Conservation (phyloP, 2,329 filamentous ascomycete genomes). For the Penicillium rolfsii region DNA sequence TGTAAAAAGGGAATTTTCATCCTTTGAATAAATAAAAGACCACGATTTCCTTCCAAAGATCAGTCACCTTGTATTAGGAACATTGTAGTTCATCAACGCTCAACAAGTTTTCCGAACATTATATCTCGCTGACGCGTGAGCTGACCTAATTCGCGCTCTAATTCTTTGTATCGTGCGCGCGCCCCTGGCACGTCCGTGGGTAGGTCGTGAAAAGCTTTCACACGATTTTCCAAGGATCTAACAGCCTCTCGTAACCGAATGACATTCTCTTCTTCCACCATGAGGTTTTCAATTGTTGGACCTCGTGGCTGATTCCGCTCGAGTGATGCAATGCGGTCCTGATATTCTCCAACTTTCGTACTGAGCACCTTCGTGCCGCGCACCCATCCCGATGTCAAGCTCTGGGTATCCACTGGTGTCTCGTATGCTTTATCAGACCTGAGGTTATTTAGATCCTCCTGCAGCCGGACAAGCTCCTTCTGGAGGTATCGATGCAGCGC, state of each 20-base stretch:
- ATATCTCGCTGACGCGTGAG: constrained; percentile 68
- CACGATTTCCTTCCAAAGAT: neutral
- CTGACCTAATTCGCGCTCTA: constrained; percentile 65
- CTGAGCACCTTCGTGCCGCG: constrained; percentile 69
- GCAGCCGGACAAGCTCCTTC: constrained; percentile 50
- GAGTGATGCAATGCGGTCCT: constrained; percentile 55
- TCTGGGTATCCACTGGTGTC: constrained; percentile 62
- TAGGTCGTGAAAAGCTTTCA: constrained; percentile 70
- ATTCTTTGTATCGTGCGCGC: constrained; percentile 67
- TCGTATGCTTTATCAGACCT: constrained; percentile 51
- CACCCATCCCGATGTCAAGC: constrained; percentile 73
- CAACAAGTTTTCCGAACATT: constrained; percentile 74
- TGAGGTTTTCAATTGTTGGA: constrained; percentile 55
- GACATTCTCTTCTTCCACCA: constrained; percentile 62
- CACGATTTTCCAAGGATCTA: constrained; percentile 65
- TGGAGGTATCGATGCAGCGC: constrained; percentile 62
- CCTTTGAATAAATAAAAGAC: no score
- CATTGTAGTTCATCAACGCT: constrained; percentile 31
- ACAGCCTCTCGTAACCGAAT: constrained; percentile 63
- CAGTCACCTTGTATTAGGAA: neutral
- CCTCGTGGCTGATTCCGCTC: constrained; percentile 37
- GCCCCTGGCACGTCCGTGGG: constrained; percentile 72
- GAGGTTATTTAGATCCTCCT: constrained; percentile 36
- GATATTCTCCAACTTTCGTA: constrained; percentile 69
- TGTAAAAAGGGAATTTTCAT: no score